Conservation (phyloP, 176 grass and related monocot genomes). For the Phyllostachys edulis region DNA sequence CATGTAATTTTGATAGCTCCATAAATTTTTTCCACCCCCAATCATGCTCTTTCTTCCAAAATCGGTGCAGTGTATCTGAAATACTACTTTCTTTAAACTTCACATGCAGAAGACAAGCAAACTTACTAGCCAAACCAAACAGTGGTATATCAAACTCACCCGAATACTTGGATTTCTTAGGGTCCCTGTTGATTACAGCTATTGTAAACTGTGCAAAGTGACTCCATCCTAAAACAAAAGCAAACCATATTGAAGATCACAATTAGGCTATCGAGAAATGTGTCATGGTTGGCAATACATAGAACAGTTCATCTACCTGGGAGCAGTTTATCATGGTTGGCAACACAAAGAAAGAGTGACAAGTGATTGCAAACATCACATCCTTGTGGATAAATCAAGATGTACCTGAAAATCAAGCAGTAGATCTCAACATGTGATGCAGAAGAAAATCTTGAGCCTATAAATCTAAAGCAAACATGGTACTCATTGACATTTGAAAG, state of each 20-base stretch:
- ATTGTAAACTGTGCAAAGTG: slow-evolving; percentile 98
- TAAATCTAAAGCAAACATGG: neutral
- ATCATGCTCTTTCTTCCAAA: slow-evolving; percentile 99
- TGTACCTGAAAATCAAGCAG: slow-evolving; percentile 76
- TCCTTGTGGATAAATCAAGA: slow-evolving; percentile 98
- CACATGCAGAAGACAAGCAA: slow-evolving; percentile 25
- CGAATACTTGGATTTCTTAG: slow-evolving; percentile 99
- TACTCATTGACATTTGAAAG: neutral
- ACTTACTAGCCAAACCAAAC: slow-evolving; percentile 28
- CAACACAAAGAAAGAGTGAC: slow-evolving; percentile 99
- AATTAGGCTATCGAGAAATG: slow-evolving; percentile 1
- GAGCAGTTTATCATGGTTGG: slow-evolving; percentile 93
- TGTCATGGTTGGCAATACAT: slow-evolving; percentile 22
- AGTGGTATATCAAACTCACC: slow-evolving; percentile 57
- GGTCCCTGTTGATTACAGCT: slow-evolving; percentile 99
- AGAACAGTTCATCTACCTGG: slow-evolving; percentile 59
- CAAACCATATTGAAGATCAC: slow-evolving; percentile 35
- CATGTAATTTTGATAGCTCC: slow-evolving; percentile 92
- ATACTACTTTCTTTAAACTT: slow-evolving; percentile 46
- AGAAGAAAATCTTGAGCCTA: neutral
- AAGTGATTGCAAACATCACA: slow-evolving; percentile 97
- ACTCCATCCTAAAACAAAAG: slow-evolving; percentile 80
- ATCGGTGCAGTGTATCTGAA: slow-evolving; percentile 98
- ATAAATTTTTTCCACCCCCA: slow-evolving; percentile 99
- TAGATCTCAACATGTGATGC: slow-evolving; percentile 23